These are phyloP conservation scores for Volutella citrinella DNA, from an alignment of 2,329 filamentous ascomycete genomes.

Conservation along the genomic window DNA sequence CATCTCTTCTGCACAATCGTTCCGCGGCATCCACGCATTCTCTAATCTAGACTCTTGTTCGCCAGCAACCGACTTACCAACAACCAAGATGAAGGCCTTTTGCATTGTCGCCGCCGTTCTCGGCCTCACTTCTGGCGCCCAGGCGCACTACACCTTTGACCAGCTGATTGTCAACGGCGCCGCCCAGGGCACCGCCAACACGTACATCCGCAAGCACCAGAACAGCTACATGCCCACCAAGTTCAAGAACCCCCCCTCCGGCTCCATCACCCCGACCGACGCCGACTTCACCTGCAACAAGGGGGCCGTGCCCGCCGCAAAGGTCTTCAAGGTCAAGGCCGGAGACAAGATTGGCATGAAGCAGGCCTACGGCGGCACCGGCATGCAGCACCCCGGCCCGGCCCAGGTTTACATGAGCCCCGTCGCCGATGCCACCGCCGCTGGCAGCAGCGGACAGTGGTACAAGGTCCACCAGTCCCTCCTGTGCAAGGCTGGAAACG, in stretches of 20 bases:
- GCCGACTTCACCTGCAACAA: conserved; percentile 5
- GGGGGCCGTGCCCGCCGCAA: not conserved
- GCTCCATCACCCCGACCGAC: conserved; percentile 4
- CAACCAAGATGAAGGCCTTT: no score
- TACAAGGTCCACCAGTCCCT: conserved; percentile 5
- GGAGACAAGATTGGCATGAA: conserved; percentile 3
- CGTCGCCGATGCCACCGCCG: conserved; percentile 1
- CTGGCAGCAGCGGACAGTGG: conserved; percentile 2
- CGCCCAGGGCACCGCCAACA: conserved; percentile 3
- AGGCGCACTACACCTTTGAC: conserved; percentile 4
- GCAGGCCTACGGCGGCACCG: conserved; percentile 4
- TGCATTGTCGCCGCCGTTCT: no score
- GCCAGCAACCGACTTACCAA: no score
- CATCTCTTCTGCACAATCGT: no score
- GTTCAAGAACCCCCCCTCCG: conserved; percentile 4
- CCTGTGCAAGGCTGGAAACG: conserved; percentile 3
- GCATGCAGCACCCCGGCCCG: conserved; percentile 3
- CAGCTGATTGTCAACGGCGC: conserved; percentile 1
- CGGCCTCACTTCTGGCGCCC: no score
- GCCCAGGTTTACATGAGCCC: conserved; percentile 2
- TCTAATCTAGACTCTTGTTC: no score
- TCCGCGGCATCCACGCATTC: no score
- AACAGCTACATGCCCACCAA: conserved; percentile 7
- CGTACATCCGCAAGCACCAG: conserved; percentile 6
- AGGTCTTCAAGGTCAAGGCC: conserved; percentile 1